Base-by-base conservation (phyloP, 73 alveolate species). In the Vitrella brassicaformis region DNA sequence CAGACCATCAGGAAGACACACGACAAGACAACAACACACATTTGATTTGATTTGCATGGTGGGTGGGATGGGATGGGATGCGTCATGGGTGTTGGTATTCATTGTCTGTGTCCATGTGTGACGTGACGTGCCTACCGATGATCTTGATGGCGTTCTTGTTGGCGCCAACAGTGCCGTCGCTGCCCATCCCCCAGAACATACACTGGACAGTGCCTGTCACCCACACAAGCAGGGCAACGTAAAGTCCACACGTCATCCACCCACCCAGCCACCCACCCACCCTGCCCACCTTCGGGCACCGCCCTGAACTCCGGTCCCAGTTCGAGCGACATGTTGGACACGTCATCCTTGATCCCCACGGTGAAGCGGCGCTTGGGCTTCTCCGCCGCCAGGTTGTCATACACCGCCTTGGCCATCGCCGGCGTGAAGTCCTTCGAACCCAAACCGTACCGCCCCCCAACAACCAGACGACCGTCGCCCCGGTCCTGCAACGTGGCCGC, bases 121-220 rank as follows among this genome's bases (percentile, higher is more conserved):
- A 39, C 56, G 22, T 14, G 56, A 39, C 56, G 4, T 39, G 56
- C 56, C 31, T 4, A 18, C 76, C 84, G 70, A 76, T 76, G 75
- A 76, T 67, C 84, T 76, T 76, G 71, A 76, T 74, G 4, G 84
- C 84, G 66, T 70, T 68, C 84, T 76, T 76, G 77, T 76, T 76
- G 45, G 84, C 84, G 27, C 84, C 84, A 31, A 76, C 84, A 8
- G 84, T 76, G 46, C 84, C 84, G 26, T 76, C 84, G 27, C 81
- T 74, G 30, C 67, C 81, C 29, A 74, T 66, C 18, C 81, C 81
- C 1, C 66, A 74, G 81, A 74, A 74, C 74, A 74, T 66, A 72
- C 81, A 74, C 70, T 74, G 73, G 0, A 74, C 66, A 46, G 81
- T 66, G 47, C 74, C 84, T 25, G 22, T 39, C 56, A 39, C 14